phyloP scores from a whole-genome alignment of 2,329 filamentous ascomycete genomes.

The Ceratocystis papillata region DNA sequence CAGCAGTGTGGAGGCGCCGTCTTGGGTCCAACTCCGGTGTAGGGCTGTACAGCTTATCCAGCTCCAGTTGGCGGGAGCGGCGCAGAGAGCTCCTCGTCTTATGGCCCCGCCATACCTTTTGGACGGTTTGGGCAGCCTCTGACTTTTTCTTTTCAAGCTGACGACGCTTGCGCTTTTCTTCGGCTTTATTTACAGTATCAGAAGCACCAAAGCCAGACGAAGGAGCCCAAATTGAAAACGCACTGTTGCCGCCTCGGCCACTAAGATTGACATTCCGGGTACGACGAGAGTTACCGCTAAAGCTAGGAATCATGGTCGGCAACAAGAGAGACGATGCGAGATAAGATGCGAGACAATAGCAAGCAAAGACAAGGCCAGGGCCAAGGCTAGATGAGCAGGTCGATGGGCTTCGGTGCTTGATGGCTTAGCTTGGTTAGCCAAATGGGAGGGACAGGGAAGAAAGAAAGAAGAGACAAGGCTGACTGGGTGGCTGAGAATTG shows the following conservation, averaged over 20 bases:
- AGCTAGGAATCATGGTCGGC: slow-evolving; percentile 70
- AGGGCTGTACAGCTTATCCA: slow-evolving; percentile 49
- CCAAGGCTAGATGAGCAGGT: background rate
- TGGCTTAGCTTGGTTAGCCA: background rate
- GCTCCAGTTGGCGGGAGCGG: slow-evolving; percentile 46
- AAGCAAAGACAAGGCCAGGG: background rate
- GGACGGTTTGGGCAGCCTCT: slow-evolving; percentile 62
- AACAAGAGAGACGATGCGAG: background rate
- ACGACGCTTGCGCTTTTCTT: slow-evolving; percentile 70
- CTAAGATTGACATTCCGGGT: slow-evolving; percentile 90
- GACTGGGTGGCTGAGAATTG: background rate
- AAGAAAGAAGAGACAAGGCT: background rate
- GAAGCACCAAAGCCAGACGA: slow-evolving; percentile 44
- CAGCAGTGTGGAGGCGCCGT: background rate
- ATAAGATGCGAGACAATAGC: no score
- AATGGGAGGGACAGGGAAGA: background rate
- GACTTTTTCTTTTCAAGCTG: slow-evolving; percentile 70
- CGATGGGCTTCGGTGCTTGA: background rate
- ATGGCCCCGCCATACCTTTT: slow-evolving; percentile 75
- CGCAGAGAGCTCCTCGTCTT: slow-evolving; percentile 49
- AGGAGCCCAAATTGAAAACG: slow-evolving; percentile 34
- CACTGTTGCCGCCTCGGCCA: slow-evolving; percentile 60
- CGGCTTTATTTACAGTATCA: slow-evolving; percentile 70
- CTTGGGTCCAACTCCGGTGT: slow-evolving; percentile 24
- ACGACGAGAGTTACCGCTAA: slow-evolving; percentile 76